phyloP scores from a whole-genome alignment of 257 asterid species.

The Misopates orontium region DNA sequence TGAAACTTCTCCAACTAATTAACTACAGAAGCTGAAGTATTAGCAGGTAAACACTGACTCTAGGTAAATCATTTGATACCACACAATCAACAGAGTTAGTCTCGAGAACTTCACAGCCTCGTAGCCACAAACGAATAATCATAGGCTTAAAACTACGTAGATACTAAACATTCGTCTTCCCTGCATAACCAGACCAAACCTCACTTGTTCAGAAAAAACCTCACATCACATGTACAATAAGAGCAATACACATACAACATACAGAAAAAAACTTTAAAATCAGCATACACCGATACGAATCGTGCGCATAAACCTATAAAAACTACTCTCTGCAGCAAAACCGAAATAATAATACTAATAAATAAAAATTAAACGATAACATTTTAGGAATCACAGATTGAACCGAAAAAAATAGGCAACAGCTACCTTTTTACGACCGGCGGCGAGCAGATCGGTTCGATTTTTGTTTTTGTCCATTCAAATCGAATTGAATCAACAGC shows the following conservation, averaged over 20 bases:
- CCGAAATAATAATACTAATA: neutral
- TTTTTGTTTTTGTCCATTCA: slow-evolving; percentile 80
- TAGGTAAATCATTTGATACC: neutral
- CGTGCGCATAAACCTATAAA: neutral
- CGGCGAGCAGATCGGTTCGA: slow-evolving; percentile 87
- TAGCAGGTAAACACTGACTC: neutral
- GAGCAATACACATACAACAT: neutral
- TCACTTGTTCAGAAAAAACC: neutral
- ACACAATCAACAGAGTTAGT: neutral
- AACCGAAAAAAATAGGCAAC: neutral
- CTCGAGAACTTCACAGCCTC: slow-evolving; percentile 1
- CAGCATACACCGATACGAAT: neutral
- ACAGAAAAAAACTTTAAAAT: neutral
- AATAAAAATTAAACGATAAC: neutral
- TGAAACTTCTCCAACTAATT: neutral
- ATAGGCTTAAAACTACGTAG: slow-evolving; percentile 1
- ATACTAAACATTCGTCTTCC: slow-evolving; percentile 6
- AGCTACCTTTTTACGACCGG: slow-evolving; percentile 87
- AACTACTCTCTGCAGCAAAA: neutral
- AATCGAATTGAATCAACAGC: slow-evolving; percentile 45
- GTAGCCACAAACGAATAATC: neutral
- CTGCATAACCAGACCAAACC: slow-evolving; percentile 4
- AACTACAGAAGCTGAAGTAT: slow-evolving; percentile 4
- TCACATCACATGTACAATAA: neutral
- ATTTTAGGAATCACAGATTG: slow-evolving; percentile 5